Percentiles rank a stretch among this genome's conserved stretches.
These are phyloP conservation scores for Dryadomyces quercivorus DNA, from an alignment of 2,329 filamentous ascomycete species.

Conservation along the genomic window DNA sequence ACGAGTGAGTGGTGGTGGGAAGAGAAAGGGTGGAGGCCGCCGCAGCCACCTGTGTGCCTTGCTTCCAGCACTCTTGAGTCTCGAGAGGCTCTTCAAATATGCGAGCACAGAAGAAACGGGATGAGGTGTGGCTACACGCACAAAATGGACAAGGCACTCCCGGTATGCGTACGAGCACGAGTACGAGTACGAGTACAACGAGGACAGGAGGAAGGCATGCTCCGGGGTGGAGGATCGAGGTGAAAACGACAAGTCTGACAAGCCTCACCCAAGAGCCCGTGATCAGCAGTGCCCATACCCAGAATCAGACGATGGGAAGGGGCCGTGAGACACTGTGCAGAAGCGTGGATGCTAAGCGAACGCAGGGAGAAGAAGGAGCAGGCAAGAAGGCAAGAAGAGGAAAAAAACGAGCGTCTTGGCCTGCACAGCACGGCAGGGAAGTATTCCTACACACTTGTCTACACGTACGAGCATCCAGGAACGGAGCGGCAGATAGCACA, in stretches of 20 bases:
- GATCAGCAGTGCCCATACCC: neutral
- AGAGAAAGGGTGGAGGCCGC: too few species aligned
- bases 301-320: neutral
- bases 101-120: too few species aligned
- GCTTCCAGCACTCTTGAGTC: too few species aligned
- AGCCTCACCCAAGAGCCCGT: neutral
- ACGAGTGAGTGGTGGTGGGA: neutral
- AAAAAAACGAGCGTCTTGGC: neutral
- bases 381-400: neutral
- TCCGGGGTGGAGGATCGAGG: neutral
- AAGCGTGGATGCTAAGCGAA: neutral
- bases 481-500: neutral
- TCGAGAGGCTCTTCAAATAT: too few species aligned
- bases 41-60: too few species aligned
- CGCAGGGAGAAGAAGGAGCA: neutral
- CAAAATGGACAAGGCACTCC: too few species aligned
- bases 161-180: too few species aligned
- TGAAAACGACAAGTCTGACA: neutral
- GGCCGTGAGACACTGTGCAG: neutral
- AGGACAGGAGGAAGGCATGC: neutral
- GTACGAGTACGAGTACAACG: too few species aligned
- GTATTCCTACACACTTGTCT: neutral
- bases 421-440: too few species aligned
- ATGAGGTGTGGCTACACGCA: too few species aligned
- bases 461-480: neutral